A percentile compares a stretch with the other conserved stretches of the same genome.
Conservation (phyloP, 2,329 filamentous ascomycete species). For the Cercospora citrullina region DNA sequence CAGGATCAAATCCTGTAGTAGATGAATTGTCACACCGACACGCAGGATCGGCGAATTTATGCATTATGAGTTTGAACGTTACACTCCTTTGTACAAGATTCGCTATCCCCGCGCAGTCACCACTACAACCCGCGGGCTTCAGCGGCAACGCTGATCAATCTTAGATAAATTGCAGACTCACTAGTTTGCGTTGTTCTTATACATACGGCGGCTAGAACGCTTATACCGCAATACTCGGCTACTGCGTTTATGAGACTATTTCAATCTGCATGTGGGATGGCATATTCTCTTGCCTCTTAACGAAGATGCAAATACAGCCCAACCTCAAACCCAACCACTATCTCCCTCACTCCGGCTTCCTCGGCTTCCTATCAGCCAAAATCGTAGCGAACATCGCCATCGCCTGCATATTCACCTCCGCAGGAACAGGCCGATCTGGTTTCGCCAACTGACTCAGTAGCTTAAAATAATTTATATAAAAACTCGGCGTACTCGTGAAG, state of each 20-base stretch:
- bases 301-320: too few species aligned
- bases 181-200: background rate
- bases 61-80: background rate
- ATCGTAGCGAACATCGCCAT: conserved; percentile 55
- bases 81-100: background rate
- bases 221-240: background rate
- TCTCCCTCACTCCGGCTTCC: conserved; percentile 28
- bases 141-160: background rate
- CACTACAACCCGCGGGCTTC: background rate
- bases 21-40: background rate
- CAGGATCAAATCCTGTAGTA: background rate
- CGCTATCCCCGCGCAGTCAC: background rate
- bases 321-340: too few species aligned
- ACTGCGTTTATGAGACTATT: background rate
- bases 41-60: background rate
- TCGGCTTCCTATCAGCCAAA: conserved; percentile 45
- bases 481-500: conserved; percentile 59
- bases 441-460: conserved; percentile 50
- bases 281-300: too few species aligned
- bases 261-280: background rate
- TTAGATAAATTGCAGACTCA: background rate
- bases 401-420: conserved; percentile 51
- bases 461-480: conserved; percentile 61
- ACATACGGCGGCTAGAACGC: background rate
- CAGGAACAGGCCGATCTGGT: conserved; percentile 49